Conservation (phyloP, 306 rosid genomes). For the Pterocarpus macrocarpus region DNA sequence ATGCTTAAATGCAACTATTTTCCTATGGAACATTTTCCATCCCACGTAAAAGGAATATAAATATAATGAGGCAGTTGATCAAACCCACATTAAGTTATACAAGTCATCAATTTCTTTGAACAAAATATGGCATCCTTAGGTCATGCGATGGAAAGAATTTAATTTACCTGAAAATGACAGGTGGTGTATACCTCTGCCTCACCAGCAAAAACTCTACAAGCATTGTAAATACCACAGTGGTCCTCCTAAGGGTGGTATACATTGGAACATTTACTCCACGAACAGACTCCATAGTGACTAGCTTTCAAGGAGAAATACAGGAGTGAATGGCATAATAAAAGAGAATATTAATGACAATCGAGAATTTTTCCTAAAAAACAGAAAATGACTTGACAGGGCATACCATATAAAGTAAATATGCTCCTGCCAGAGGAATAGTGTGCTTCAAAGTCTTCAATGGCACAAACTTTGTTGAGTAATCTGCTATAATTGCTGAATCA, state of each 20-base stretch:
- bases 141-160: conserved; percentile 36
- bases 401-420: conserved; percentile 97
- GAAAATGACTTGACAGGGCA: neutral
- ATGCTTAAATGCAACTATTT: conserved; percentile 3
- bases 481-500: conserved; percentile 65
- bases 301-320: conserved; percentile 64
- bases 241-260: conserved; percentile 96
- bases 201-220: conserved; percentile 75
- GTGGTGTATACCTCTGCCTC: conserved; percentile 78
- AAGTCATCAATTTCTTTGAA: conserved; percentile 20
- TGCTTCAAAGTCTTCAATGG: conserved; percentile 79
- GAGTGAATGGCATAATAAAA: conserved; percentile 40
- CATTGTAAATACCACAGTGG: conserved; percentile 96
- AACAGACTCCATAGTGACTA: conserved; percentile 95
- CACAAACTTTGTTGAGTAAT: conserved; percentile 63
- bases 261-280: conserved; percentile 99
- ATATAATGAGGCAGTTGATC: neutral
- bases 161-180: conserved; percentile 82
- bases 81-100: conserved; percentile 2
- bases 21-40: neutral
- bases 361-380: conserved; percentile 8
- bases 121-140: neutral
- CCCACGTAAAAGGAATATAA: neutral
- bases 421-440: conserved; percentile 84
- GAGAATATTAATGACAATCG: neutral